Evolutionary conservation across 495 filamentous ascomycete genomes (phyloP).

Genomic region (Xylaria flabelliformis): DNA sequence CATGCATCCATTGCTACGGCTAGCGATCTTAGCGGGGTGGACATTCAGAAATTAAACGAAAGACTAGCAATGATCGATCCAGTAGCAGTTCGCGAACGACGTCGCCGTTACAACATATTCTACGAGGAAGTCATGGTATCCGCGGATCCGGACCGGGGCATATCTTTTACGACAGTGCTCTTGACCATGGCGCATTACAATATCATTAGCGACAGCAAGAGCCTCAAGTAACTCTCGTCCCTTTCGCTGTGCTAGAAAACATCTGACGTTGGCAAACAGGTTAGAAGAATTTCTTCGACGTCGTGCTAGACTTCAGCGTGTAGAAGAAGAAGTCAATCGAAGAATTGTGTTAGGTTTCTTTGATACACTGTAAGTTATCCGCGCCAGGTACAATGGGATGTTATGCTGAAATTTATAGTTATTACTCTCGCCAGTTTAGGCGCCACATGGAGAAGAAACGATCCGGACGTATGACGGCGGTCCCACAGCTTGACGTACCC

Average conservation of each 20-base stretch:
- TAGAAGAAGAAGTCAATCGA: slow-evolving; percentile 93
- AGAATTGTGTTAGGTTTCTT: slow-evolving; percentile 94
- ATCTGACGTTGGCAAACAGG: slow-evolving; percentile 43
- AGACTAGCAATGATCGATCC: slow-evolving; percentile 80
- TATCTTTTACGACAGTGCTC: slow-evolving; percentile 91
- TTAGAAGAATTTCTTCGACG: slow-evolving; percentile 96
- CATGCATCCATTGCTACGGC: slow-evolving; percentile 60
- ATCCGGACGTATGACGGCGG: slow-evolving; percentile 72
- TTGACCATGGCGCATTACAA: slow-evolving; percentile 99
- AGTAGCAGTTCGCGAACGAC: slow-evolving; percentile 70
- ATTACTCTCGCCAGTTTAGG: slow-evolving; percentile 85
- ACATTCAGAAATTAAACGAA: slow-evolving; percentile 75
- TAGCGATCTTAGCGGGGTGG: slow-evolving; percentile 66
- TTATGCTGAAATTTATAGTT: slow-evolving; percentile 44
- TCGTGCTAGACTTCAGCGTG: slow-evolving; percentile 85
- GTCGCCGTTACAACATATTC: slow-evolving; percentile 84
- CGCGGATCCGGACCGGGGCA: slow-evolving; percentile 83
- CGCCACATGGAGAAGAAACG: slow-evolving; percentile 69
- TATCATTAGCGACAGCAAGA: slow-evolving; percentile 97
- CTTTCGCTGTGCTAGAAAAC: slow-evolving; percentile 2
- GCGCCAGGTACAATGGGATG: not conserved
- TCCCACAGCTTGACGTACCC: slow-evolving; percentile 84
- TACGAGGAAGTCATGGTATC: slow-evolving; percentile 97
- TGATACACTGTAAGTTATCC: slow-evolving; percentile 73
- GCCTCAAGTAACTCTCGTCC: slow-evolving; percentile 65